Conservation (phyloP, 2,329 filamentous ascomycete genomes). For the Beauveria varroae region DNA sequence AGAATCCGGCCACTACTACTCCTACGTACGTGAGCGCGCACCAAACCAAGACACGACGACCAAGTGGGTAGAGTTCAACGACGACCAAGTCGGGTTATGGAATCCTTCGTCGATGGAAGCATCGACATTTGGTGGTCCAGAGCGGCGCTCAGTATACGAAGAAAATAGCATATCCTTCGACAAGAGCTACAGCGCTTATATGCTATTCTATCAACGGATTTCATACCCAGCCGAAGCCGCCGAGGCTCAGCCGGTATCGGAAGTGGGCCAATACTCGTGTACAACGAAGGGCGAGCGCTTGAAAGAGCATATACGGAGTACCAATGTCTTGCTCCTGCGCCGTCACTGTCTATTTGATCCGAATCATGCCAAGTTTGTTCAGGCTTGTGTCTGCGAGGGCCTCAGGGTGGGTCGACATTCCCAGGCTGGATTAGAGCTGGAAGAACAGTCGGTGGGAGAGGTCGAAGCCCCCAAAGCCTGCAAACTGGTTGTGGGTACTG, state of each 20-base stretch:
- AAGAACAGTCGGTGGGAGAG: neutral
- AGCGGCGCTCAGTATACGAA: constrained; percentile 43
- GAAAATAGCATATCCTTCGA: constrained; percentile 42
- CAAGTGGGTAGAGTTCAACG: constrained; percentile 89
- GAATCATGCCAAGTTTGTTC: constrained; percentile 60
- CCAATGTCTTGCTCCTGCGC: constrained; percentile 67
- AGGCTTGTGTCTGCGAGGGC: constrained; percentile 42
- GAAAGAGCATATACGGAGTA: constrained; percentile 54
- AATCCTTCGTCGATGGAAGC: constrained; percentile 65
- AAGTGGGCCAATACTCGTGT: neutral
- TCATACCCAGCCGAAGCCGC: constrained; percentile 46
- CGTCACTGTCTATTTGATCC: constrained; percentile 75
- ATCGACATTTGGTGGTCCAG: constrained; percentile 71
- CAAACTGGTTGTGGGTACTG: constrained; percentile 44
- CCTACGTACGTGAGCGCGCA: constrained; percentile 79
- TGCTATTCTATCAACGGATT: constrained; percentile 91
- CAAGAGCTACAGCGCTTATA: constrained; percentile 85
- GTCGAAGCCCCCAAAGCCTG: constrained; percentile 23
- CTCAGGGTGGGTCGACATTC: neutral
- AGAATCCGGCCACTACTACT: constrained; percentile 95
- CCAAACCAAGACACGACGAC: constrained; percentile 33
- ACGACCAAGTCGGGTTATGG: constrained; percentile 72
- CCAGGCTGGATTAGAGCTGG: neutral
- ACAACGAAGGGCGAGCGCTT: constrained; percentile 38
- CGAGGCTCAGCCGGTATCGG: neutral